Conservation (phyloP, 2,329 filamentous ascomycete species). For the Trichoderma citrinoviride region DNA sequence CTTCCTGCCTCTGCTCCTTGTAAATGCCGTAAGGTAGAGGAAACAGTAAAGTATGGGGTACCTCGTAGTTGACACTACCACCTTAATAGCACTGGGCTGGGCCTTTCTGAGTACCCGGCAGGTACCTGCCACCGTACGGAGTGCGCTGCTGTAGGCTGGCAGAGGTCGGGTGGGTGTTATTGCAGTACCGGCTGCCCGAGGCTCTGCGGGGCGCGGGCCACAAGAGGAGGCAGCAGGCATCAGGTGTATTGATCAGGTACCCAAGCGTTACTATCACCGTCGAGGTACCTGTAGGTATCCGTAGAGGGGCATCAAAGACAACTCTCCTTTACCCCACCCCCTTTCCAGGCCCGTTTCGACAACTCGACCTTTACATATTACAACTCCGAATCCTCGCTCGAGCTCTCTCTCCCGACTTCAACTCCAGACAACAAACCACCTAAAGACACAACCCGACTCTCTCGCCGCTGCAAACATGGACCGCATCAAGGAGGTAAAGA, state of each 20-base stretch:
- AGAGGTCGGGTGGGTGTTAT: background rate
- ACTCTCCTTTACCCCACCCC: slow-evolving; percentile 31
- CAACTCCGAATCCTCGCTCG: slow-evolving; percentile 18
- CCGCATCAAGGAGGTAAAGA: slow-evolving; percentile 83
- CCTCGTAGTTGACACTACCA: background rate
- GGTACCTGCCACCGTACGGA: background rate
- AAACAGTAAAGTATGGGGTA: background rate
- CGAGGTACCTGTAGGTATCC: background rate
- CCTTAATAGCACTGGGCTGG: background rate
- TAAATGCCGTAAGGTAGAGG: background rate
- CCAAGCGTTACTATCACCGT: no score
- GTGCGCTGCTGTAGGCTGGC: background rate
- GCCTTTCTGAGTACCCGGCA: slow-evolving; percentile 1
- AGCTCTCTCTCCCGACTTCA: background rate
- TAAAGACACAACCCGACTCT: slow-evolving; percentile 29
- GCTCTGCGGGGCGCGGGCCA: slow-evolving; percentile 18
- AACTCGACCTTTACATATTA: slow-evolving; percentile 31
- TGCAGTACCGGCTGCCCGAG: slow-evolving; percentile 9
- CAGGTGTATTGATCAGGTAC: background rate
- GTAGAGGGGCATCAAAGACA: slow-evolving; percentile 39
- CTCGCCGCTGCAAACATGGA: slow-evolving; percentile 59
- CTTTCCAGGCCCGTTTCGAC: slow-evolving; percentile 30
- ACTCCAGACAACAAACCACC: background rate
- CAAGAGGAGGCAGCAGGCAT: slow-evolving; percentile 5
- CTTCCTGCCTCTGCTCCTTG: background rate